Base-by-base conservation (phyloP, 306 rosid species). In the Inga laurina region DNA sequence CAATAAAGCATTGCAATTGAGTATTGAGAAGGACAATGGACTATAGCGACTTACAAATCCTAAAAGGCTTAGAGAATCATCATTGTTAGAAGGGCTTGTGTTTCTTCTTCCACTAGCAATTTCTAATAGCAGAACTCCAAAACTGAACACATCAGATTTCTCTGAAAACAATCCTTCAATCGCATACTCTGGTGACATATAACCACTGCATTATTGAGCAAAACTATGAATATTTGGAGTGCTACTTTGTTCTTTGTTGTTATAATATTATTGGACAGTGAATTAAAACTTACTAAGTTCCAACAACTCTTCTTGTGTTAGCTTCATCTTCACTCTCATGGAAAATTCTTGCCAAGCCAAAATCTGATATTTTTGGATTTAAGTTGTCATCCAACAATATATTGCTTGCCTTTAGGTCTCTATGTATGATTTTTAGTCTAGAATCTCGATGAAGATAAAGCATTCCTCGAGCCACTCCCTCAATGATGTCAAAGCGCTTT, bases 161-260 rank as follows among this genome's bases (percentile, higher is more conserved):
- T 86, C 86, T 0, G 76, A 86, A 70, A 82, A 75, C 7, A 68
- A 7, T 22, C 86, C 86, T 82, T 79, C 80, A 75, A 79, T 62
- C 49, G 84, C 86, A 75, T 86, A 86, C 49, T 86, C 84, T 7
- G 89, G 86, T 0, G 89, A 75, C 79, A 82, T 75, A 44, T 82
- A 86, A 0, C 86, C 89, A 51, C 82, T 86, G 49, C 74, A 78
- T 54, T 67, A 1, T 79, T 69, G 21, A 46, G 15, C 59, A 56
- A 59, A 6, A 34, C 34, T 15, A 37, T 43, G 10, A 3, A 74
- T 34, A 46, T 2, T 66, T 8, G 3, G 15, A 68, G 2, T 4
- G 46, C 43, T 24, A n/a, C 14, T 59, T 10, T 4, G 15, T 9
- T n/a, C 10, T 59, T 22, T 22, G 4, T 3, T 56, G 7, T 59